Percentiles rank a stretch among this genome's conserved stretches.
These are phyloP conservation scores for Fraxinus paxiana DNA, from an alignment of 305 asterid species.

Conservation along the genomic window DNA sequence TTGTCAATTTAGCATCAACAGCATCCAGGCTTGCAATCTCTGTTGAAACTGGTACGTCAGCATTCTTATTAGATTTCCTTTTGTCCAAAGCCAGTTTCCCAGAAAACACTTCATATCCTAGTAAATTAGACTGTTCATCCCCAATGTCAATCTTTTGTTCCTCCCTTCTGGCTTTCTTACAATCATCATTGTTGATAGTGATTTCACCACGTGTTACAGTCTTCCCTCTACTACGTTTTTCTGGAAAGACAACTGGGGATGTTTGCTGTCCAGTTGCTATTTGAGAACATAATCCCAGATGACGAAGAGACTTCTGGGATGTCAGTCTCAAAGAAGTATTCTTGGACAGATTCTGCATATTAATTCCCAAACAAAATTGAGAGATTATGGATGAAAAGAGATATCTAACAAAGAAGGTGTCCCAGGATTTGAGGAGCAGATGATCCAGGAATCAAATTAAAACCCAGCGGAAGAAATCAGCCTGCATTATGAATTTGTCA, in stretches of 20 bases:
- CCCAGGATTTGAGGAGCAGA: conserved; percentile 23
- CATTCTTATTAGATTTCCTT: conserved; percentile 44
- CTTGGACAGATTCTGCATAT: conserved; percentile 72
- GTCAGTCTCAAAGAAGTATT: conserved; percentile 66
- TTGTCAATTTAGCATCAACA: conserved; percentile 80
- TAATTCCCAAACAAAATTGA: conserved; percentile 18
- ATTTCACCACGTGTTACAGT: conserved; percentile 39
- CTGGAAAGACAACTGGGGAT: conserved; percentile 83
- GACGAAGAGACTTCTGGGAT: conserved; percentile 85
- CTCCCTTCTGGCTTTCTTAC: conserved; percentile 45
- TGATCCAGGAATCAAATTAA: conserved; percentile 30
- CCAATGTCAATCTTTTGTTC: conserved; percentile 83
- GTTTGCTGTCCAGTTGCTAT: conserved; percentile 75
- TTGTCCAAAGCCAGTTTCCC: conserved; percentile 74
- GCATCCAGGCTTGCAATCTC: conserved; percentile 47
- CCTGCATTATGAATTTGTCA: conserved; percentile 36
- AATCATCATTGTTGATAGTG: conserved; percentile 39
- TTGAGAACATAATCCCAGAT: conserved; percentile 85
- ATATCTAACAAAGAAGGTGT: conserved; percentile 28
- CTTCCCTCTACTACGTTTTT: conserved; percentile 75
- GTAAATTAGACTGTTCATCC: conserved; percentile 80
- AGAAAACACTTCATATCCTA: conserved; percentile 76
- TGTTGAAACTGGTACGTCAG: conserved; percentile 45
- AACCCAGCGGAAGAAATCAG: conserved; percentile 26
- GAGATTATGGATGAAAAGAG: conserved; percentile 22